Conservation (phyloP, 441 rosid genomes). For the Bocquillonia castaneifolia region DNA sequence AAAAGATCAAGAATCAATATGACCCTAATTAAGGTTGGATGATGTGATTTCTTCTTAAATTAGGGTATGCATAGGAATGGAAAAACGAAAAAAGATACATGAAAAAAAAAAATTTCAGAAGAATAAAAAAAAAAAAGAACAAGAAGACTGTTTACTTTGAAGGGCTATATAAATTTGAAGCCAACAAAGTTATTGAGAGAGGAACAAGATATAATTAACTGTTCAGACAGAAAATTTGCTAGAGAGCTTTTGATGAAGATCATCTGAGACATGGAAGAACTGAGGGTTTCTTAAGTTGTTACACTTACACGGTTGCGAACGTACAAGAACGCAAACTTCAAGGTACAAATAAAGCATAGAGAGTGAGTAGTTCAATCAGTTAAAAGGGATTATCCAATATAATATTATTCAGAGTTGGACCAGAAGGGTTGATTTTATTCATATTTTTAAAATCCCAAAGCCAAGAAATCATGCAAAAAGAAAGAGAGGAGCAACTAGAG, state of each 20-base stretch:
- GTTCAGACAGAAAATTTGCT: background rate
- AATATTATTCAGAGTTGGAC: constrained; percentile 43
- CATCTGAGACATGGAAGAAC: constrained; percentile 11
- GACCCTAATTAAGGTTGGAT: too few relatives aligned
- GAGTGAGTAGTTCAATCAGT: constrained; percentile 58
- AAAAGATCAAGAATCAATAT: too few relatives aligned
- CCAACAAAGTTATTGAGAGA: background rate
- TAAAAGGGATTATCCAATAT: constrained; percentile 40
- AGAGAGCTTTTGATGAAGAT: constrained; percentile 23
- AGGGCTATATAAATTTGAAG: background rate
- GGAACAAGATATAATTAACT: background rate
- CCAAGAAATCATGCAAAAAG: constrained; percentile 42
- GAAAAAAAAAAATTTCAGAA: background rate
- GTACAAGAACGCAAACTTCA: constrained; percentile 43
- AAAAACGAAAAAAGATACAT: background rate
- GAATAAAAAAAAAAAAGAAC: too few relatives aligned
- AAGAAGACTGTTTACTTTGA: background rate
- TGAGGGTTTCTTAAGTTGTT: constrained; percentile 17
- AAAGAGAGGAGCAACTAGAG: background rate
- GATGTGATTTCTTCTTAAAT: background rate
- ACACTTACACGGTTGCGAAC: constrained; percentile 31
- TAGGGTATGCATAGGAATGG: too few relatives aligned
- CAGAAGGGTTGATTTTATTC: constrained; percentile 26
- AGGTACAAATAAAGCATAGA: constrained; percentile 39
- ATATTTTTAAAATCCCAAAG: constrained; percentile 36